These are phyloP conservation scores for Benincasa hispida DNA, from an alignment of 306 rosid genomes.

Conservation along the genomic window DNA sequence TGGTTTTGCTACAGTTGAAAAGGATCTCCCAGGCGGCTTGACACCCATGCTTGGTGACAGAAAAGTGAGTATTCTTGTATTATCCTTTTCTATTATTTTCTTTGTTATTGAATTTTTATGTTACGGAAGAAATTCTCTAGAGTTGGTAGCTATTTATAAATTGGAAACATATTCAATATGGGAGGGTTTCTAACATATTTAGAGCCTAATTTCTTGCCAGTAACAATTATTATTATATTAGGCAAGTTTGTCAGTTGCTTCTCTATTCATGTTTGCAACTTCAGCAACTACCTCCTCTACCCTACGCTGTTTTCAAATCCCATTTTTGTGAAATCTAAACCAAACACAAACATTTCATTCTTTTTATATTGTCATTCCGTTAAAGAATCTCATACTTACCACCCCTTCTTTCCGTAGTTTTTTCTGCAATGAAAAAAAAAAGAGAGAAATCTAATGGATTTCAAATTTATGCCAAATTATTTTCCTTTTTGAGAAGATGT, in stretches of 20 bases:
- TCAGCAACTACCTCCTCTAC: not conserved
- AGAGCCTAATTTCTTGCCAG: not conserved
- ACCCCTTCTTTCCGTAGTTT: not conserved
- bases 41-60: constrained; percentile 98
- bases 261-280: not conserved
- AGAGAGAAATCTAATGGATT: not conserved
- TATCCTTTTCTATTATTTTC: not conserved
- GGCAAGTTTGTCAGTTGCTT: not conserved
- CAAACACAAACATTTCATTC: not conserved
- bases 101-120: not conserved
- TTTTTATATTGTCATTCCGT: not conserved
- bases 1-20: constrained; percentile 97
- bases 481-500: not conserved
- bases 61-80: constrained; percentile 38
- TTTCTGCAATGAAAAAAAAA: not conserved
- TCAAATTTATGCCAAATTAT: not conserved
- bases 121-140: not conserved
- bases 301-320: not conserved
- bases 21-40: constrained; percentile 90
- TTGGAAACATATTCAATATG: not conserved
- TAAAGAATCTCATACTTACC: not conserved
- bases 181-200: not conserved
- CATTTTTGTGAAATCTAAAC: not conserved
- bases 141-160: not conserved
- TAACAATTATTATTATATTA: not conserved